Evolutionary conservation across 1,284 basidiomycete genomes (phyloP), one percentile per base, ranked within the genome.

Genomic region (Cronartium quercuum): DNA sequence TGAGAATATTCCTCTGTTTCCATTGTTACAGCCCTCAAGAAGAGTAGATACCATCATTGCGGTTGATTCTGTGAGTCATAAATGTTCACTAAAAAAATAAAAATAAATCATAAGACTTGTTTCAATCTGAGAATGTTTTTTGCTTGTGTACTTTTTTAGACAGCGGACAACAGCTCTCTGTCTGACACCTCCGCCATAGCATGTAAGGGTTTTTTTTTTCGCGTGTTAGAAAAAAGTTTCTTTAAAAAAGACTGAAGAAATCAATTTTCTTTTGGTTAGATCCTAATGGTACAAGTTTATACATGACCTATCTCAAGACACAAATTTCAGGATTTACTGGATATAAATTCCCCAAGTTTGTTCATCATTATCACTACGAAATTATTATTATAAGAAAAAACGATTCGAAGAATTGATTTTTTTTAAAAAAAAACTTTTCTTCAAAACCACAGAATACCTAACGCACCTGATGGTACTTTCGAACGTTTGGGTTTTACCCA

Each of bases 211-310:
- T 55, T 51, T 51, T 35, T 41, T 51, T 35, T 37, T 21, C 29
- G 7, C 38, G 34, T 44, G 58, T 24, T 3, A 6, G 10, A 38
- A 3, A 34, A 2, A 41, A 34, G 9, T 47, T 10, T 6, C 44
- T 42, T 5, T 44, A 24, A 5, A 15, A 1, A 29, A 3, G 15
- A 24, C 6, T 13, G 9, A 18, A 10, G 29, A 41, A 15, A 12
- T 47, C 0, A 3, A 24, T 37, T 15, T 13, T 2, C 12, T 21
- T 18, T 5, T 29, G n/a, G 34, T 24, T 60, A 75, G 71, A 75
- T 67, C 71, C 71, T 18, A 75, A 75, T 38, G 71, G 71, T 12
- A 75, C 71, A 61, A 29, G 40, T 9, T n/a, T 75, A 29, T 75
- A 61, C 55, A 66, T 41, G 34, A 62, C 65, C 9, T 75, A 61